Evolutionary conservation across 495 filamentous ascomycete genomes (phyloP).

Genomic region (Diplogelasinospora grovesii): DNA sequence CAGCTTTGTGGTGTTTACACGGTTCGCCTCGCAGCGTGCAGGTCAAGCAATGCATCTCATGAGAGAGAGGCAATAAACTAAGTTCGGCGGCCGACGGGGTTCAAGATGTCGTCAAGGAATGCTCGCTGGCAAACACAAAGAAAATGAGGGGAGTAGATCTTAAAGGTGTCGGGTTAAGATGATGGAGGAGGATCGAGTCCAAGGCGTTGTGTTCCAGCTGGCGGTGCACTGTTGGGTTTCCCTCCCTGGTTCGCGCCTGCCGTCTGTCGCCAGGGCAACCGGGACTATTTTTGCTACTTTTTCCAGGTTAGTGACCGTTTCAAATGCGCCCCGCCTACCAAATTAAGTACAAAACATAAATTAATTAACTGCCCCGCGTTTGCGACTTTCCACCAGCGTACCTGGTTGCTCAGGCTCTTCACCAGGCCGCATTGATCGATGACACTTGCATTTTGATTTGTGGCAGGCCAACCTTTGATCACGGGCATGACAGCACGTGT

Average conservation of each 20-base stretch:
- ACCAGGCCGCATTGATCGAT: too few species aligned
- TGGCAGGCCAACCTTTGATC: too few species aligned
- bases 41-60: constrained; percentile 14
- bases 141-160: not conserved
- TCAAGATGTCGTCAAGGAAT: too few species aligned
- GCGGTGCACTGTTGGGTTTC: too few species aligned
- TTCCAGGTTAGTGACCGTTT: not conserved
- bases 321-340: not conserved
- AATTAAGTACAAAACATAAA: too few species aligned
- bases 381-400: too few species aligned
- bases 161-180: not conserved
- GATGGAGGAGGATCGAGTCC: not conserved
- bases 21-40: not conserved
- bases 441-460: too few species aligned
- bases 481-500: too few species aligned
- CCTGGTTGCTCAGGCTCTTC: too few species aligned
- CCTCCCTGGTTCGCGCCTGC: not conserved
- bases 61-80: constrained; percentile 1
- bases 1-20: constrained; percentile 15
- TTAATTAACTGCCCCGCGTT: too few species aligned
- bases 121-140: too few species aligned
- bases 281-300: not conserved
- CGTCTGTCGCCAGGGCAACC: not conserved
- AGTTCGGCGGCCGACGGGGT: too few species aligned
- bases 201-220: not conserved